Conservation (phyloP, 2,329 filamentous ascomycete genomes). For the Claviceps sorghi region DNA sequence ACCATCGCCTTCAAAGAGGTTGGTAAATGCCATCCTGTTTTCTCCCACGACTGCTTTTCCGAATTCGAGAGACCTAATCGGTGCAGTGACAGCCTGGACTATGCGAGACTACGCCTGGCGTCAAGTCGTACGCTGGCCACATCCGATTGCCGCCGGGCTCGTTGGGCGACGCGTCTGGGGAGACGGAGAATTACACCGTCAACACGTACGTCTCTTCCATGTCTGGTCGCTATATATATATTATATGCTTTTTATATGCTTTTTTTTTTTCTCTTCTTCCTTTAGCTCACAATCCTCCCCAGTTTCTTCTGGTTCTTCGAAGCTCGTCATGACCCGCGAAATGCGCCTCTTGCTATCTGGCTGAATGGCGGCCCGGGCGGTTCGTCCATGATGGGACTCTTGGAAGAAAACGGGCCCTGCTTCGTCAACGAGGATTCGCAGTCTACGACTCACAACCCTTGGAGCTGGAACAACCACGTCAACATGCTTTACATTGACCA, state of each 20-base stretch:
- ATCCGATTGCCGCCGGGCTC: conserved; percentile 36
- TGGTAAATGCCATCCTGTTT: background rate
- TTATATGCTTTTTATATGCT: no score
- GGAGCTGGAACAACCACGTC: conserved; percentile 46
- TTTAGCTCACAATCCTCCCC: background rate
- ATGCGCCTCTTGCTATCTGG: conserved; percentile 41
- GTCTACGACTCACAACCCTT: conserved; percentile 39
- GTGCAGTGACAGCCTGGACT: conserved; percentile 31
- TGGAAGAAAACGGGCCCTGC: conserved; percentile 43
- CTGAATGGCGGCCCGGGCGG: conserved; percentile 50
- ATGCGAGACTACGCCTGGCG: conserved; percentile 43
- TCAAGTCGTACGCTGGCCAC: conserved; percentile 51
- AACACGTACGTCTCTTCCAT: conserved; percentile 26
- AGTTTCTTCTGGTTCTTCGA: conserved; percentile 37
- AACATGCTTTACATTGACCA: conserved; percentile 42
- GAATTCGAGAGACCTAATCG: background rate
- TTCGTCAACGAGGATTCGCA: conserved; percentile 33
- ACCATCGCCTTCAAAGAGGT: conserved; percentile 47
- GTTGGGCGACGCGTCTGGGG: conserved; percentile 27
- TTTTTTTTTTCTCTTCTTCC: background rate
- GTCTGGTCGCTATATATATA: background rate
- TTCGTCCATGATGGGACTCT: conserved; percentile 49
- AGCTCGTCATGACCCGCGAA: conserved; percentile 24
- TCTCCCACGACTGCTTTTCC: background rate
- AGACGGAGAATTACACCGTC: conserved; percentile 26